Base-by-base conservation (phyloP, 441 rosid genomes). In the Aquilaria agallochum region DNA sequence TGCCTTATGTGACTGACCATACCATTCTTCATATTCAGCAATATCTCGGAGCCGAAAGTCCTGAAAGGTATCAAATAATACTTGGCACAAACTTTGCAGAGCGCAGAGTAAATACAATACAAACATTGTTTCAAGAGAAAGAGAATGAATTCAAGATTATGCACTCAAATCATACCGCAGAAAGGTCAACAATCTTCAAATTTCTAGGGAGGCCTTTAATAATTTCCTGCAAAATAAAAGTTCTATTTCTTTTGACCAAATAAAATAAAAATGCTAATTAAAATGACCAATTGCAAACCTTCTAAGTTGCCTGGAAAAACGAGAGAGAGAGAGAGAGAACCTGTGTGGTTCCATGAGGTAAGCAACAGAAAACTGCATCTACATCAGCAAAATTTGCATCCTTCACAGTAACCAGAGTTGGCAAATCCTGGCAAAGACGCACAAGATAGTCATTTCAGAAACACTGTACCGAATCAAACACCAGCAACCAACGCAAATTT, bases 301-400 rank as follows among this genome's bases (percentile, higher is more conserved):
- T 57, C 31, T 50, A 66, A 54, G 42, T 70, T n/a, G 33, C 31
- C 58, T 60, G 11, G 59, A 31, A 62, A 63, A 65, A n/a, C 55
- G 56, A 50, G 58, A 20, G 27, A 20, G 27, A 20, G 27, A 65
- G 11, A 56, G 56, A 50, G 58, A 31, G 42, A 27, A 90, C 99
- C 90, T 95, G 97, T 1, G 97, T 91, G 13, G 97, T 91, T 76
- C 99, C 97, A 62, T 95, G 99, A 59, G 97, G 97, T 67, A 95
- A 82, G 69, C 99, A 95, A 76, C 99, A 95, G 70, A 95, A 86
- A 4, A 89, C 93, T 58, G 97, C 98, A 75, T 95, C 98, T 48
- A 89, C 93, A 45, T 84, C 62, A 53, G 85, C 78, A 78, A 85
- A 95, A 68, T 82, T 84, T 3, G 97, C 99, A 74, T 92, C 98